These are phyloP conservation scores for Tuber magnatum DNA, from an alignment of 495 filamentous ascomycete genomes.

Conservation along the genomic window DNA sequence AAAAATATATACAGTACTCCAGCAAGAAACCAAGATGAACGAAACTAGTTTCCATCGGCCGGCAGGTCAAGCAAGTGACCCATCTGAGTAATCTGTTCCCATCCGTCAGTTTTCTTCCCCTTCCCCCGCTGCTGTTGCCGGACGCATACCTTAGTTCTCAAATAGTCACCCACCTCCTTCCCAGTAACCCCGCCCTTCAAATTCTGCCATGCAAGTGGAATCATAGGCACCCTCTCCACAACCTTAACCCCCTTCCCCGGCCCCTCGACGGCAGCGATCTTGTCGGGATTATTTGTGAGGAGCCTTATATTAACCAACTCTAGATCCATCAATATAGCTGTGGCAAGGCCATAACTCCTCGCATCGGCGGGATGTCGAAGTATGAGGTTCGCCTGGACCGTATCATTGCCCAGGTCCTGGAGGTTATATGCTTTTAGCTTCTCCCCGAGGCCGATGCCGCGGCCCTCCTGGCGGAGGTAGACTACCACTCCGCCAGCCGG, in stretches of 20 bases:
- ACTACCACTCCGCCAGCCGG: constrained; percentile 80
- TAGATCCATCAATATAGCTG: constrained; percentile 84
- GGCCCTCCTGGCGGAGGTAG: constrained; percentile 90
- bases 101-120: constrained; percentile 8
- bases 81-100: constrained; percentile 35
- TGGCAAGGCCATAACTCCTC: constrained; percentile 86
- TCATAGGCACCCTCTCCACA: constrained; percentile 86
- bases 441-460: constrained; percentile 87
- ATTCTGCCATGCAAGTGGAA: constrained; percentile 88
- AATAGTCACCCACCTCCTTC: constrained; percentile 82
- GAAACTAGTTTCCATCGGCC: constrained; percentile 10
- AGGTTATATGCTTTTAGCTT: constrained; percentile 98
- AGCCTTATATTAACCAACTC: constrained; percentile 69
- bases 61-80: constrained; percentile 36
- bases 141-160: constrained; percentile 76
- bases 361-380: constrained; percentile 91
- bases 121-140: not conserved
- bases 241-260: constrained; percentile 79
- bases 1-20: not conserved
- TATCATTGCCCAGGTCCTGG: constrained; percentile 90
- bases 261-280: constrained; percentile 88
- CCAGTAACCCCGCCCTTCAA: constrained; percentile 74
- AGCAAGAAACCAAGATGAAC: not conserved
- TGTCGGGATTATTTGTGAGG: constrained; percentile 97
- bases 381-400: constrained; percentile 88